Evolutionary conservation across 2,329 filamentous ascomycete genomes (phyloP).

Genomic region (Aspergillus thermomutatus): DNA sequence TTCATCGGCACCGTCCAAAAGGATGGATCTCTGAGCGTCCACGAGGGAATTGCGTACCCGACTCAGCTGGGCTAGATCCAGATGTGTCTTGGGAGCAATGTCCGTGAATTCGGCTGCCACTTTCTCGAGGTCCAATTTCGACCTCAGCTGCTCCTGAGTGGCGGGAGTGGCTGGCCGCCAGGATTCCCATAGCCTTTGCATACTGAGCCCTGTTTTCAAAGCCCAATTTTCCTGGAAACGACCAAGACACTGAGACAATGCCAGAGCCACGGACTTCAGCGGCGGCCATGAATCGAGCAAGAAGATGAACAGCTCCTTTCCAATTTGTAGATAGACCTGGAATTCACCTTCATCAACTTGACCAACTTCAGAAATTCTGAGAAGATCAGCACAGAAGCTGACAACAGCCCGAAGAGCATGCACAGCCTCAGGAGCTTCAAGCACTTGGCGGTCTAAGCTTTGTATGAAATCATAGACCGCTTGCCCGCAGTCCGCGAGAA

Average conservation of each 20-base stretch:
- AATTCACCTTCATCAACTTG: constrained; percentile 53
- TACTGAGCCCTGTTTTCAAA: constrained; percentile 70
- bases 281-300: constrained; percentile 24
- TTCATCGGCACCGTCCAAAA: constrained; percentile 35
- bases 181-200: constrained; percentile 73
- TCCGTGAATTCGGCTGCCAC: constrained; percentile 36
- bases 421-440: constrained; percentile 23
- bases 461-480: constrained; percentile 35
- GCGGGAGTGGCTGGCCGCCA: constrained; percentile 61
- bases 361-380: constrained; percentile 38
- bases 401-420: constrained; percentile 32
- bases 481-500: constrained; percentile 38
- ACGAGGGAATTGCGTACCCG: constrained; percentile 37
- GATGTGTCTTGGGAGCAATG: constrained; percentile 33
- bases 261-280: constrained; percentile 25
- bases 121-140: constrained; percentile 34
- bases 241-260: constrained; percentile 35
- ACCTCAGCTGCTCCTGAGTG: constrained; percentile 30
- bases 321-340: constrained; percentile 51
- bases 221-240: constrained; percentile 69
- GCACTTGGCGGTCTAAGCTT: constrained; percentile 22
- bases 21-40: constrained; percentile 35
- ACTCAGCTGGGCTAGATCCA: constrained; percentile 35
- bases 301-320: constrained; percentile 32
- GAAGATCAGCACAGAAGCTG: constrained; percentile 49